Conservation (phyloP, 257 asterid genomes). For the Petunia secreta region DNA sequence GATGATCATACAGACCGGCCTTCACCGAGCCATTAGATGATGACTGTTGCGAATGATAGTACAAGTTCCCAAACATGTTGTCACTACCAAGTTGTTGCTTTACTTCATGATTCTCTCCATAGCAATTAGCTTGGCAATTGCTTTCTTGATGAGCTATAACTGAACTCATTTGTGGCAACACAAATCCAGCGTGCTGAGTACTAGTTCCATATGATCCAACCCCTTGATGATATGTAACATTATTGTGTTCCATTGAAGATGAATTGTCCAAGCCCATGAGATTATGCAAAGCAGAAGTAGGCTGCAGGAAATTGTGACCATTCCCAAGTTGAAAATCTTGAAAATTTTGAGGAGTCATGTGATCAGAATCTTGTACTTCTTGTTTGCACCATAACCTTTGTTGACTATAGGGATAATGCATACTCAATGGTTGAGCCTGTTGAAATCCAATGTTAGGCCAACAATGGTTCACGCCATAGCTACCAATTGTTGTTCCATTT, state of each 20-base stretch:
- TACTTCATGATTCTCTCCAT: constrained; percentile 33
- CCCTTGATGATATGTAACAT: constrained; percentile 29
- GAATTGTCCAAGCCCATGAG: constrained; percentile 54
- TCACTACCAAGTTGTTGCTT: constrained; percentile 38
- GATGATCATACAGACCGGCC: constrained; percentile 38
- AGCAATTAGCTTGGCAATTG: constrained; percentile 38
- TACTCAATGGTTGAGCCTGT: constrained; percentile 51
- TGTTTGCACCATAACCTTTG: constrained; percentile 72
- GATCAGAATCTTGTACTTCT: constrained; percentile 45
- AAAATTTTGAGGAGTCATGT: constrained; percentile 36
- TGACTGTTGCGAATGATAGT: constrained; percentile 46
- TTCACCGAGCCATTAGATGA: constrained; percentile 29
- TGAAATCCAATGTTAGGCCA: constrained; percentile 72
- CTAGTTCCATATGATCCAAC: constrained; percentile 20
- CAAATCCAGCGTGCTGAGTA: constrained; percentile 18
- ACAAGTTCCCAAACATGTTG: constrained; percentile 41
- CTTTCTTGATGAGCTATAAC: constrained; percentile 34
- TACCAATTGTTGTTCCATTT: constrained; percentile 35
- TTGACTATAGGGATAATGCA: constrained; percentile 51
- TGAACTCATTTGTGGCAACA: constrained; percentile 44
- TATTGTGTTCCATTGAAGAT: constrained; percentile 40
- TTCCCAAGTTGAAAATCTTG: constrained; percentile 49
- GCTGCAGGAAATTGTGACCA: constrained; percentile 46
- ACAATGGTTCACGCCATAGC: constrained; percentile 34
- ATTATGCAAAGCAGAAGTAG: constrained; percentile 47